Conservation (phyloP, 2,329 filamentous ascomycete species). For the Ceratocystis papillata region DNA sequence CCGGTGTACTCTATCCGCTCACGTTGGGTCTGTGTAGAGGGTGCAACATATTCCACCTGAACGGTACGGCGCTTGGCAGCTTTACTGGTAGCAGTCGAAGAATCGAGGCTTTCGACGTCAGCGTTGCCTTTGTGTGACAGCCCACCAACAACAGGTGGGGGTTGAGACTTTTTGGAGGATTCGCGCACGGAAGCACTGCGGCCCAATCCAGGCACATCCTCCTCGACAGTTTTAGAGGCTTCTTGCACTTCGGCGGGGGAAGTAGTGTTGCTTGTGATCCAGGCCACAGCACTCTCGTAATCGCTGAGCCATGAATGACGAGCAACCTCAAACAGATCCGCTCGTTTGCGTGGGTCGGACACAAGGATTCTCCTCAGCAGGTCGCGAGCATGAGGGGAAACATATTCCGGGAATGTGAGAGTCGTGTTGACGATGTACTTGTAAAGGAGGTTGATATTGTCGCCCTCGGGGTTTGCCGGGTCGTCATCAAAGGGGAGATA, state of each 20-base stretch:
- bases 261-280: slow-evolving; percentile 93
- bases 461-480: slow-evolving; percentile 92
- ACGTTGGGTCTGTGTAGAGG: slow-evolving; percentile 72
- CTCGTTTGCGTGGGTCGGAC: slow-evolving; percentile 85
- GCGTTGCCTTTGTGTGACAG: slow-evolving; percentile 62
- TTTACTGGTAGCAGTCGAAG: slow-evolving; percentile 45
- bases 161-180: slow-evolving; percentile 51
- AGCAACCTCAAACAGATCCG: slow-evolving; percentile 93
- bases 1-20: slow-evolving; percentile 37
- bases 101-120: slow-evolving; percentile 50
- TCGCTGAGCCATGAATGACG: slow-evolving; percentile 97
- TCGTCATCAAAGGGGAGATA: slow-evolving; percentile 98
- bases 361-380: slow-evolving; percentile 86
- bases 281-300: slow-evolving; percentile 90
- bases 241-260: slow-evolving; percentile 76
- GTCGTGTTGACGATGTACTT: slow-evolving; percentile 98
- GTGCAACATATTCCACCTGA: slow-evolving; percentile 94
- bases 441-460: slow-evolving; percentile 98
- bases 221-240: slow-evolving; percentile 53
- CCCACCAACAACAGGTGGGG: slow-evolving; percentile 45
- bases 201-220: slow-evolving; percentile 50
- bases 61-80: slow-evolving; percentile 90
- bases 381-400: slow-evolving; percentile 90
- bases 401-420: slow-evolving; percentile 95
- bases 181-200: slow-evolving; percentile 90